Conservation (phyloP, 768 basidiomycete genomes). For the Hypholoma sublateritium region DNA sequence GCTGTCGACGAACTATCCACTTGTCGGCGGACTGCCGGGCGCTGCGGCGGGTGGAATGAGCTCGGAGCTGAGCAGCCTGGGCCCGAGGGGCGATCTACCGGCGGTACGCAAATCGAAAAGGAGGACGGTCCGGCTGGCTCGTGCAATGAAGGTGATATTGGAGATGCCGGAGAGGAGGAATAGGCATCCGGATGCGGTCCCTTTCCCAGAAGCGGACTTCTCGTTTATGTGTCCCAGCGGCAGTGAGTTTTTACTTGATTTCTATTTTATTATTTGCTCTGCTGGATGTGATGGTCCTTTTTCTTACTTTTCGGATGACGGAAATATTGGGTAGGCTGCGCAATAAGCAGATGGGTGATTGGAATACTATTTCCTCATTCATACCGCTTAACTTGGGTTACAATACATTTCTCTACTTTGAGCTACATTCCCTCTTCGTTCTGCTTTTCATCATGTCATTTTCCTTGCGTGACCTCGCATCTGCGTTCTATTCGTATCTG, state of each 20-base stretch:
- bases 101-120: conserved; percentile 58
- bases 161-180: conserved; percentile 30
- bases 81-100: conserved; percentile 19
- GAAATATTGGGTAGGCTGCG: background rate
- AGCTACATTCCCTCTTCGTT: too few species aligned
- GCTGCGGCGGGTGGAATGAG: conserved; percentile 5
- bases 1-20: conserved; percentile 48
- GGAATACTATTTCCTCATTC: too few species aligned
- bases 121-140: conserved; percentile 44
- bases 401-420: too few species aligned
- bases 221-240: conserved; percentile 60
- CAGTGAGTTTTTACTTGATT: conserved; percentile 57
- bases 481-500: too few species aligned
- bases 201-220: conserved; percentile 56
- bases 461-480: too few species aligned
- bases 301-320: background rate
- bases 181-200: conserved; percentile 40
- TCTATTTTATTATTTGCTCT: background rate
- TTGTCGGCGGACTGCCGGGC: conserved; percentile 12
- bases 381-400: too few species aligned
- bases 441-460: too few species aligned
- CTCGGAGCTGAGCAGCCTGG: conserved; percentile 1
- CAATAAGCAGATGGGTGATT: too few species aligned
- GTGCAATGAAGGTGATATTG: conserved; percentile 42
- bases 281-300: background rate